Base-by-base conservation (phyloP, 106 monocot species). In the Dendrobium officinale region DNA sequence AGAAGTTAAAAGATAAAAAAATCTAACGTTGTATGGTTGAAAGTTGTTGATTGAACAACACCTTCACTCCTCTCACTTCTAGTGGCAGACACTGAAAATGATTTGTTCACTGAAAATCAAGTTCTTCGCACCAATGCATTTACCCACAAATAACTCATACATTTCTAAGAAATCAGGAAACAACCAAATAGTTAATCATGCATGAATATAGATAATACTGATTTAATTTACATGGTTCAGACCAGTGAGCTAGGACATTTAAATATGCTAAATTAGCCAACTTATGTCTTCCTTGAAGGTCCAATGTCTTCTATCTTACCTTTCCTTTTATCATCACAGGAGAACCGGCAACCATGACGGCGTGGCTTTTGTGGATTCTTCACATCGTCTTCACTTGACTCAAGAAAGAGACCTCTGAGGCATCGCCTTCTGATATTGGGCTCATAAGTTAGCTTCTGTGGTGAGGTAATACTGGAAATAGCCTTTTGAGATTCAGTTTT, bases 371-470 rank as follows among this genome's bases (percentile, higher is more conserved):
- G 82, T 27, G 85, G 75, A 20, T 87, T 86, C 55, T 91, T 85
- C 73, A 56, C 70, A 42, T 93, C 93, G 58, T 82, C 83, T 16
- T 88, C 89, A 66, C 93, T 90, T 6, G 88, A 77, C 79, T 96
- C 93, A 82, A 91, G 20, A 45, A 96, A 79, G 73, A 96, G 87
- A 8, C 83, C 82, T 83, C 93, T 79, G 5, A 96, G 88, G 81
- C 93, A 91, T 61, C 96, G 73, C 73, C 96, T 96, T 73, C 88
- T 88, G n/a, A 88, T 73, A 16, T 81, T 80, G 20, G 88, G 86
- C 76, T 88, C 84, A 54, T 81, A 84, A 26, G 76, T 80, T 0
- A 84, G 76, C 54, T 81, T 93, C 76, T 82, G 81, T 8, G 67
- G 74, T 43, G 66, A 47, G 2, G 82, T 47, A 44, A 72, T 37